Conservation (phyloP, 2,329 filamentous ascomycete genomes). For the Anisogramma anomala region DNA sequence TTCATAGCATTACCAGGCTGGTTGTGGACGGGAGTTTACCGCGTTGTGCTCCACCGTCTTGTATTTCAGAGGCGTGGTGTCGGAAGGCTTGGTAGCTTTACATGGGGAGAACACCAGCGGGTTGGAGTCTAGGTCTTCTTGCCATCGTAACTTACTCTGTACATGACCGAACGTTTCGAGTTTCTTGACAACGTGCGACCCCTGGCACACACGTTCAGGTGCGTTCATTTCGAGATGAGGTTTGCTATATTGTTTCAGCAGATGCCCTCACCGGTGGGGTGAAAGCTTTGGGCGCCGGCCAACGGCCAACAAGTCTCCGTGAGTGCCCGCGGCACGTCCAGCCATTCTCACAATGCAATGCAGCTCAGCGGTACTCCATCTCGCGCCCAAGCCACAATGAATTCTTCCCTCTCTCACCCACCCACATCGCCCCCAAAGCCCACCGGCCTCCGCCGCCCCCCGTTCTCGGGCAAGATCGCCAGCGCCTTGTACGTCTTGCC, state of each 20-base stretch:
- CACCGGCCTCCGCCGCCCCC: constrained; percentile 63
- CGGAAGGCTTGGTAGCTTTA: neutral
- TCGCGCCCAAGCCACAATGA: too few species aligned
- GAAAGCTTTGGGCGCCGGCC: too few species aligned
- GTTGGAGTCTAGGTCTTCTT: neutral
- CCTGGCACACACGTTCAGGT: neutral
- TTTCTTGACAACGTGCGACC: neutral
- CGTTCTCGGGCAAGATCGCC: constrained; percentile 76
- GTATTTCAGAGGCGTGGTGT: neutral
- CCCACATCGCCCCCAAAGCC: constrained; percentile 73
- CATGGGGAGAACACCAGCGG: neutral
- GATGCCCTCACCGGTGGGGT: too few species aligned
- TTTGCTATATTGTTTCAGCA: too few species aligned
- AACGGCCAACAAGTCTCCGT: too few species aligned
- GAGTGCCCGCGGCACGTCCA: too few species aligned
- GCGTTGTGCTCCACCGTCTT: neutral
- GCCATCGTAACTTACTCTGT: neutral
- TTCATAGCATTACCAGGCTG: neutral
- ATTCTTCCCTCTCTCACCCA: constrained; percentile 1
- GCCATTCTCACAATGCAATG: neutral
- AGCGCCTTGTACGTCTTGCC: constrained; percentile 89
- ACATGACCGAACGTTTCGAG: neutral
- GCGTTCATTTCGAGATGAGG: too few species aligned
- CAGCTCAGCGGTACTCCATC: neutral
- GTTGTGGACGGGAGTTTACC: neutral